These are phyloP conservation scores for Besnoitia besnoiti DNA, from an alignment of 169 alveolate species.

Conservation along the genomic window DNA sequence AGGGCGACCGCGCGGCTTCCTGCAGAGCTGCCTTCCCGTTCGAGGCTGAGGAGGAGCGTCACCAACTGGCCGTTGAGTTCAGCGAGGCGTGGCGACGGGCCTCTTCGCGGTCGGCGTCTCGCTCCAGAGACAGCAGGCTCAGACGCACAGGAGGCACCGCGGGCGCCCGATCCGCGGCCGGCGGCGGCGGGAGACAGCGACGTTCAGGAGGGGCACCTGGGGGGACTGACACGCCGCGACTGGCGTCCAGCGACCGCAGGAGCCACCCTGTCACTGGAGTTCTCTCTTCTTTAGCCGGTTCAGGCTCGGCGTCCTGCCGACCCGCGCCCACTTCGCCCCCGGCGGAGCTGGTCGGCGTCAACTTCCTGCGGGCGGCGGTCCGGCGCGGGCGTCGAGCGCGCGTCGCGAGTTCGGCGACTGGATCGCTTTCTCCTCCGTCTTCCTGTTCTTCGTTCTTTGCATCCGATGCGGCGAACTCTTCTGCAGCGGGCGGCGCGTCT, in stretches of 20 bases:
- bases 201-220: too few relatives aligned
- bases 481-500: too few relatives aligned
- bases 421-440: not conserved
- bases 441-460: not conserved
- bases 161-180: slow-evolving; percentile 1
- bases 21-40: not conserved
- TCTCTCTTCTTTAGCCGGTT: too few relatives aligned
- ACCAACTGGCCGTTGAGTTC: not conserved
- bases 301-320: too few relatives aligned
- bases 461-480: too few relatives aligned
- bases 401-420: not conserved
- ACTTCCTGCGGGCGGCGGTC: not conserved
- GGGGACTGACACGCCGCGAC: too few relatives aligned
- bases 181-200: too few relatives aligned
- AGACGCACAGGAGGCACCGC: not conserved
- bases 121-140: slow-evolving; percentile 34
- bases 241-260: too few relatives aligned
- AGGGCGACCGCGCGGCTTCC: not conserved
- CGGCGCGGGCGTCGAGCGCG: not conserved
- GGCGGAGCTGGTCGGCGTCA: not conserved
- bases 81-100: not conserved
- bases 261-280: not conserved
- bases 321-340: not conserved
- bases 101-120: not conserved
- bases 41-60: not conserved